Base-by-base conservation (phyloP, 768 basidiomycete species). In the Rhizopogon vulgaris region DNA sequence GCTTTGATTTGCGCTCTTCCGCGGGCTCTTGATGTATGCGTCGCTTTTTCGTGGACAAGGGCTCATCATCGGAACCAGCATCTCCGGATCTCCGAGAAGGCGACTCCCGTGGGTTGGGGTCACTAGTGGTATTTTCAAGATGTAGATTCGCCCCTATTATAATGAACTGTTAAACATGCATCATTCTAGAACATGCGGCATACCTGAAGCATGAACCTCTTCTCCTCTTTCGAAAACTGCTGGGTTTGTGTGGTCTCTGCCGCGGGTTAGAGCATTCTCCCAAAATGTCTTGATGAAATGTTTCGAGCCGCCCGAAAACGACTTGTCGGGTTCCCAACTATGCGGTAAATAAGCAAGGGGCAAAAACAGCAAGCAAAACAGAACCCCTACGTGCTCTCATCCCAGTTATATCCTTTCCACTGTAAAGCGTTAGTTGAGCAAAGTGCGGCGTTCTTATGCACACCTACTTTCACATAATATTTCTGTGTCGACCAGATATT, bases 311-410 rank as follows among this genome's bases (percentile, higher is more conserved):
- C 65, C 76, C 14, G 61, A 63, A 54, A 88, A 86, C 8, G 83
- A 84, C 48, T 78, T 71, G 7, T 69, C 63, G 8, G 86, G 85
- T 57, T 88, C 86, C 85, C 85, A 87, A 9, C 85, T 87, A 49
- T 36, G 40, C 17, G 32, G 51, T n/a, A n/a, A 18, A 52, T 59
- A 48, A 18, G 40, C 53, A 7, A 56, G 48, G 25, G 49, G 12
- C 15, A 18, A 34, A 24, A 24, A 12, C 24, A 27, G 25, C 24
- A 41, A 49, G 32, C 50, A 28, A 51, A 34, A 45, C 40, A 15
- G 41, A 48, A 27, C 12, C 72, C 83, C 56, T 69, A 81, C 83
- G 82, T 85, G 73, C 79, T 74, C 30, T 82, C 81, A 5, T 73
- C 68, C 43, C 69, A 70, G 27, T 52, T 55, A 58, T 82, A 85